phyloP scores from a whole-genome alignment of 2,329 filamentous ascomycete genomes.

The Cytospora schulzeri region DNA sequence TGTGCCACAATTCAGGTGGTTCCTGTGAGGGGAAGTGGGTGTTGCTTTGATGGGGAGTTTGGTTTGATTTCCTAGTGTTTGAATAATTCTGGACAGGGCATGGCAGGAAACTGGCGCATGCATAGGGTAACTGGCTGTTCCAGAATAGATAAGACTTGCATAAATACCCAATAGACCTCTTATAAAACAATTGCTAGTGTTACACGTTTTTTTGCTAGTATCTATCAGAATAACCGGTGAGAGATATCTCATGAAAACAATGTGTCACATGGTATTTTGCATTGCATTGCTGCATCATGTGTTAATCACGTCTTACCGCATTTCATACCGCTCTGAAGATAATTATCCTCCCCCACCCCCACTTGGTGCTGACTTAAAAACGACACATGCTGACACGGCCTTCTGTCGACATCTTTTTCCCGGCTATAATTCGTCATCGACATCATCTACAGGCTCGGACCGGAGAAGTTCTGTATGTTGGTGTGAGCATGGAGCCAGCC shows the following conservation, averaged over 20 bases:
- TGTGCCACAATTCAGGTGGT: constrained; percentile 60
- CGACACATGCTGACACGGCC: neutral
- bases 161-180: constrained; percentile 8
- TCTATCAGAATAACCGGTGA: neutral
- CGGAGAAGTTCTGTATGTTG: constrained; percentile 5
- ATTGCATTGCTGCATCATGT: neutral
- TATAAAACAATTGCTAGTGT: neutral
- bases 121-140: neutral
- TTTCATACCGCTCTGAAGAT: neutral
- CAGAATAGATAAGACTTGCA: neutral
- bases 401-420: neutral
- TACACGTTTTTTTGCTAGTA: neutral
- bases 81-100: neutral
- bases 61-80: neutral
- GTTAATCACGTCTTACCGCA: neutral
- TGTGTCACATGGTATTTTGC: neutral
- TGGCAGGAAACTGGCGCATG: neutral
- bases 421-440: constrained; percentile 1
- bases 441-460: constrained; percentile 4
- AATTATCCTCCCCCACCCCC: too few relatives aligned
- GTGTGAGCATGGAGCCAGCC: neutral
- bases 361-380: neutral
- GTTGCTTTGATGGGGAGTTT: neutral
- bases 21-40: constrained; percentile 39
- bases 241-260: neutral